Percentiles rank a stretch among this genome's conserved stretches.
phyloP scores from a whole-genome alignment of 1,139 yeast genomes.

The Yamadazyma sp. region DNA sequence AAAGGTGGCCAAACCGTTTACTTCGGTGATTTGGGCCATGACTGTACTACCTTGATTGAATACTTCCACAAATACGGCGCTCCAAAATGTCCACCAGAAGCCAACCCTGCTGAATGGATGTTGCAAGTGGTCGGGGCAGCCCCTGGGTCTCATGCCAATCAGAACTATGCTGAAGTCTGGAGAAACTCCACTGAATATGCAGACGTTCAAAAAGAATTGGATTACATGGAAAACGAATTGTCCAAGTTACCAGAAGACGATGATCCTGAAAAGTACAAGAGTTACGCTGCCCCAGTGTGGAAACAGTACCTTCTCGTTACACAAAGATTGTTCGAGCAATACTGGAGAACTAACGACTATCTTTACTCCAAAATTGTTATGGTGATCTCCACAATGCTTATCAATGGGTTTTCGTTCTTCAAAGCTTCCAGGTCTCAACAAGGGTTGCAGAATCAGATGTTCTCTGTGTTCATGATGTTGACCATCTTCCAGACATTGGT shows the following conservation, averaged over 20 bases:
- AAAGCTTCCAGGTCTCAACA: constrained; percentile 30
- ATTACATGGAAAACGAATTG: constrained; percentile 45
- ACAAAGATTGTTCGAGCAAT: constrained; percentile 57
- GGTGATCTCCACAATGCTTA: constrained; percentile 50
- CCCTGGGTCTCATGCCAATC: constrained; percentile 67
- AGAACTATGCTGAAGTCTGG: constrained; percentile 71
- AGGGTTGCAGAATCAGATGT: constrained; percentile 51
- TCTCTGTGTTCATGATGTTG: constrained; percentile 55
- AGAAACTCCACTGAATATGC: constrained; percentile 53
- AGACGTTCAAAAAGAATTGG: constrained; percentile 42
- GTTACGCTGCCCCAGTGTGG: constrained; percentile 46
- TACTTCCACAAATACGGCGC: constrained; percentile 74
- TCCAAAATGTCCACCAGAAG: constrained; percentile 61
- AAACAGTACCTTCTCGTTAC: constrained; percentile 55
- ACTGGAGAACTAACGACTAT: constrained; percentile 76
- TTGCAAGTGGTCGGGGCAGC: constrained; percentile 79
- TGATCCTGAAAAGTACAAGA: constrained; percentile 30
- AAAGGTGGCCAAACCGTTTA: constrained; percentile 67
- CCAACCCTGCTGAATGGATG: constrained; percentile 87
- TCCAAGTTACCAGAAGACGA: constrained; percentile 35
- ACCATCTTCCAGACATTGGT: constrained; percentile 50
- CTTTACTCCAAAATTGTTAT: constrained; percentile 66
- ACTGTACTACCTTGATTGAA: constrained; percentile 56
- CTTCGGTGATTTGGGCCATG: constrained; percentile 51
- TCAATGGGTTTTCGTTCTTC: constrained; percentile 72